Base-by-base conservation (phyloP, 2,329 filamentous ascomycete species). In the Diaporthe helianthi region DNA sequence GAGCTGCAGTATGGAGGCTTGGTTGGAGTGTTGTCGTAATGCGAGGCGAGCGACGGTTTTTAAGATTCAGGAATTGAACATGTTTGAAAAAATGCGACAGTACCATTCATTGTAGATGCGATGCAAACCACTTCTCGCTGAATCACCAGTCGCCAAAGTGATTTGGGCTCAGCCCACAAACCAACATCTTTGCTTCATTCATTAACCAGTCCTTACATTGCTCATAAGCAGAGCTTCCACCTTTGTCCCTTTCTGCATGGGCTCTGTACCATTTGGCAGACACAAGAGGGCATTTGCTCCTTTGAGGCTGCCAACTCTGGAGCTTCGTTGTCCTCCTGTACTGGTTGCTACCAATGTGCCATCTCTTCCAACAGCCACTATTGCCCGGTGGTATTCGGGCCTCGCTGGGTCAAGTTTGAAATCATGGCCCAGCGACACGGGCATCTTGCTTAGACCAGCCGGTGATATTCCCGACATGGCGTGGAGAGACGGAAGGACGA, bases 281-380 rank as follows among this genome's bases (percentile, higher is more conserved):
- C 91, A 92, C 29, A 98, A 80, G 75, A 99, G 80, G 4, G 92
- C 93, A 83, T 99, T 99, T 3, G 96, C 95, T 24, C 92, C 90
- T 71, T 91, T 92, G 74, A 98, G 84, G 79, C 95, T 98, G 0
- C 94, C 93, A 2, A 99, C 94, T 71, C 90, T 88, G 19, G 93
- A 97, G 78, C 95, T 98, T 64, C 96, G 86, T 82, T 99, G 96
- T 3, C 91, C 90, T 7, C 96, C 96, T 0, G 96, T 99, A 76
- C 93, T 97, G 36, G 83, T 87, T 0, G 94, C 96, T 70, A 87
- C 83, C 58, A 98, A 79, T 10, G 82, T 75, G 0, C 94, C 94
- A 74, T 94, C 90, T 13, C 80, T 84, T 0, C 84, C 86, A 1
- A 89, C 88, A 0, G 83, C 84, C 2, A 97, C 89, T 2, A 93